Conservation (phyloP, 2,329 filamentous ascomycete species). For the Colletotrichum acutatum region DNA sequence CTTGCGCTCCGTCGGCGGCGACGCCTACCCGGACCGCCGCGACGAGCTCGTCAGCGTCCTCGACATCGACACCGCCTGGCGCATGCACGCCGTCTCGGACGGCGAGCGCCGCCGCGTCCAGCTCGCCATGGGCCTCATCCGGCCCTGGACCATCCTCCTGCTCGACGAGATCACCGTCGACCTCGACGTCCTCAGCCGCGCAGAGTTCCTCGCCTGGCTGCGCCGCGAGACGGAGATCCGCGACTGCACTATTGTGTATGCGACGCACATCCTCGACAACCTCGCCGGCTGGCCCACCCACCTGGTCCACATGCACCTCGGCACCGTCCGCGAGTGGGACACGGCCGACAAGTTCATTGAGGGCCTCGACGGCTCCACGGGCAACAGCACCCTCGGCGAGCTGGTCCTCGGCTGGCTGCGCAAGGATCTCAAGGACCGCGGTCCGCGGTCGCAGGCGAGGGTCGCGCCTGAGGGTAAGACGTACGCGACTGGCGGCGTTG, state of each 20-base stretch:
- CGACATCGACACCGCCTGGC: slow-evolving; percentile 92
- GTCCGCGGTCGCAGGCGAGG: slow-evolving; percentile 73
- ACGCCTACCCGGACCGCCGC: slow-evolving; percentile 81
- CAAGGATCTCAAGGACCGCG: slow-evolving; percentile 81
- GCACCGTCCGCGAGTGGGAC: slow-evolving; percentile 88
- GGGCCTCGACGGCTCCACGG: slow-evolving; percentile 57
- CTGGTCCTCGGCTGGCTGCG: slow-evolving; percentile 89
- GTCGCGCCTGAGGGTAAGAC: slow-evolving; percentile 72
- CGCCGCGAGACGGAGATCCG: slow-evolving; percentile 86
- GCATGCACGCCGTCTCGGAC: slow-evolving; percentile 95
- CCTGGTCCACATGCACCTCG: slow-evolving; percentile 94
- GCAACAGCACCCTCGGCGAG: slow-evolving; percentile 88
- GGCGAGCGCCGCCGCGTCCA: slow-evolving; percentile 93
- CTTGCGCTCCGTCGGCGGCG: slow-evolving; percentile 85
- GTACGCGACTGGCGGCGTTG: slow-evolving; percentile 65
- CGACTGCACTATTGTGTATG: slow-evolving; percentile 93
- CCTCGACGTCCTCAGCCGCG: slow-evolving; percentile 85
- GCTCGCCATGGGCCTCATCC: slow-evolving; percentile 92
- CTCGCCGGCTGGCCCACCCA: slow-evolving; percentile 95
- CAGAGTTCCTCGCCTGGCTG: slow-evolving; percentile 87
- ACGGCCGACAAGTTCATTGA: slow-evolving; percentile 75
- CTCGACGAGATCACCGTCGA: slow-evolving; percentile 98
- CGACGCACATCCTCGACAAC: slow-evolving; percentile 97
- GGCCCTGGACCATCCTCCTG: slow-evolving; percentile 91
- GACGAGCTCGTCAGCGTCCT: slow-evolving; percentile 90